Percentiles rank a stretch among this genome's conserved stretches.
Evolutionary conservation across 2,329 filamentous ascomycete species (phyloP).

Genomic region (Alternaria triticina): DNA sequence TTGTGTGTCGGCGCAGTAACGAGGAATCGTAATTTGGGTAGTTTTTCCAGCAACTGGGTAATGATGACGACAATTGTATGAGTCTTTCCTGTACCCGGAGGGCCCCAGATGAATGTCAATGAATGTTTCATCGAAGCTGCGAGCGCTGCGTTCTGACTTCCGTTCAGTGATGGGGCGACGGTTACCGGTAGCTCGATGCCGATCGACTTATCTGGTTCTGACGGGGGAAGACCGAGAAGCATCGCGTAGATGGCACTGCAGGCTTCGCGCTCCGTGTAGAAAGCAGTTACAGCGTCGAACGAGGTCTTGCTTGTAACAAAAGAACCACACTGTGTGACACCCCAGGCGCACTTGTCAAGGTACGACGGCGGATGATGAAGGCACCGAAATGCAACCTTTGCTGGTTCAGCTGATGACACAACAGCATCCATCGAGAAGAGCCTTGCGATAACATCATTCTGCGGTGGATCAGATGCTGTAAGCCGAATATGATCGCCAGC

Average conservation of each 20-base stretch:
- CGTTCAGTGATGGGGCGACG: constrained; percentile 33
- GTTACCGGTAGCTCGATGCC: constrained; percentile 19
- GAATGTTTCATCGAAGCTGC: constrained; percentile 35
- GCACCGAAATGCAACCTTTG: constrained; percentile 45
- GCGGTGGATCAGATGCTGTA: constrained; percentile 39
- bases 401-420: constrained; percentile 40
- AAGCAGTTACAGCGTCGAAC: constrained; percentile 46
- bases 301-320: constrained; percentile 53
- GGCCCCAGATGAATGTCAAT: constrained; percentile 54
- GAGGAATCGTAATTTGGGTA: constrained; percentile 37
- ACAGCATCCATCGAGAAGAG: constrained; percentile 50
- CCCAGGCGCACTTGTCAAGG: constrained; percentile 48
- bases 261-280: constrained; percentile 37
- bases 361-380: constrained; percentile 50
- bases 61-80: constrained; percentile 53
- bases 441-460: constrained; percentile 35
- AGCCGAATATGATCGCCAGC: constrained; percentile 45
- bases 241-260: constrained; percentile 43
- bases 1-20: constrained; percentile 56
- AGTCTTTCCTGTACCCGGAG: constrained; percentile 56
- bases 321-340: constrained; percentile 48
- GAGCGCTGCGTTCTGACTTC: constrained; percentile 47
- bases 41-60: constrained; percentile 33
- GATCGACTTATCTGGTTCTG: constrained; percentile 13
- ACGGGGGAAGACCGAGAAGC: constrained; percentile 19